Evolutionary conservation across 78 protist genomes (phyloP).

Genomic region (Dictyostelium intermedium): DNA sequence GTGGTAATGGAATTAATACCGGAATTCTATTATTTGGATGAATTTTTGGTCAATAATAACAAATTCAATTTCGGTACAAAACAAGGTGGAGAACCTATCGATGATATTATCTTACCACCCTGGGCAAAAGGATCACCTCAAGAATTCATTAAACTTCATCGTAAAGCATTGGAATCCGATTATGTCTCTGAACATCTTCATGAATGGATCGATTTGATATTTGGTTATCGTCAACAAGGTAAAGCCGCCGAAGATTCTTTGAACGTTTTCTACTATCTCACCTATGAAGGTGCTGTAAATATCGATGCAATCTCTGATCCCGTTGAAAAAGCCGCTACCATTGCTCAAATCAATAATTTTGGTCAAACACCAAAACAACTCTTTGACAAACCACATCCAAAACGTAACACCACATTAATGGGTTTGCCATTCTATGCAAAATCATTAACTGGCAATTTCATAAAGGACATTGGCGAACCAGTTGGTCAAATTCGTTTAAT

Average conservation of each 20-base stretch:
- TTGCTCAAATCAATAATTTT: conserved; percentile 93
- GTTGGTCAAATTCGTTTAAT: conserved; percentile 74
- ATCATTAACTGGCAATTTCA: conserved; percentile 35
- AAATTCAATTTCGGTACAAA: conserved; percentile 84
- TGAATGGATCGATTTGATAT: conserved; percentile 98
- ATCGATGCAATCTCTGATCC: conserved; percentile 90
- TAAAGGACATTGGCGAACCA: conserved; percentile 82
- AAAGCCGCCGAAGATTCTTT: conserved; percentile 80
- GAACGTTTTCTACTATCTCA: conserved; percentile 94
- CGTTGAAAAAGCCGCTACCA: conserved; percentile 75
- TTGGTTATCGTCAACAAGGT: conserved; percentile 96
- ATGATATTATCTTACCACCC: conserved; percentile 95
- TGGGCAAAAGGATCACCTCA: conserved; percentile 91
- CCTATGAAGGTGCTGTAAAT: conserved; percentile 96
- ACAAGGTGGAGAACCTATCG: conserved; percentile 79
- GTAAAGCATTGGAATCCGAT: conserved; percentile 93
- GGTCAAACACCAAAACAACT: conserved; percentile 99
- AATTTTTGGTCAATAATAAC: conserved; percentile 79
- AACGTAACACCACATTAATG: conserved; percentile 12
- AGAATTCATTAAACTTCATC: conserved; percentile 77
- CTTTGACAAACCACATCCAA: conserved; percentile 86
- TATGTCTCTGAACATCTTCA: conserved; percentile 90
- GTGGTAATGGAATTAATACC: conserved; percentile 96
- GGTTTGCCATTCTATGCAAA: conserved; percentile 75
- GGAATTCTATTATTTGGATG: conserved; percentile 85